Percentiles rank a stretch among this genome's conserved stretches.
These are phyloP conservation scores for Schoenoplectus triqueter DNA, from an alignment of 202 grass and related monocot genomes.

Conservation along the genomic window DNA sequence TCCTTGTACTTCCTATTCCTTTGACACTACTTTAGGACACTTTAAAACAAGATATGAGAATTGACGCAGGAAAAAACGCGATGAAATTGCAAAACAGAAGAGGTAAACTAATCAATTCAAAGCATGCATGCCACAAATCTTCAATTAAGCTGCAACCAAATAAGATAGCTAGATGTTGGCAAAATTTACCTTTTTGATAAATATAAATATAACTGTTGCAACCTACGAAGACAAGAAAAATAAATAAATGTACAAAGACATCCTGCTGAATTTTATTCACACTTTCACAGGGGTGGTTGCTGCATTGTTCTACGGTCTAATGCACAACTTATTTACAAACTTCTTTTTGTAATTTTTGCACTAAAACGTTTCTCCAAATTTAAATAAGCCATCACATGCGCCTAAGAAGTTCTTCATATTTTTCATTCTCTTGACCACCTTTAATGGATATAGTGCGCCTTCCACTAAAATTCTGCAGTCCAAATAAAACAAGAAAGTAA, in stretches of 20 bases:
- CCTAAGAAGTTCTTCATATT: not conserved
- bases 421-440: constrained; percentile 9
- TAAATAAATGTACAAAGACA: constrained; percentile 32
- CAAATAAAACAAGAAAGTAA: constrained; percentile 3
- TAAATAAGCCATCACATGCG: constrained; percentile 24
- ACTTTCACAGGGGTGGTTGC: constrained; percentile 36
- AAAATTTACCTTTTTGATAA: constrained; percentile 26
- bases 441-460: constrained; percentile 26
- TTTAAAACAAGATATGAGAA: too few relatives aligned
- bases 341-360: constrained; percentile 15
- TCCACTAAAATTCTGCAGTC: constrained; percentile 23
- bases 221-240: constrained; percentile 16
- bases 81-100: not conserved
- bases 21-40: too few relatives aligned
- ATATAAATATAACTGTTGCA: constrained; percentile 20
- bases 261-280: constrained; percentile 32
- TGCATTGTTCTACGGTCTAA: constrained; percentile 40
- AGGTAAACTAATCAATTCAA: constrained; percentile 3
- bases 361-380: constrained; percentile 23
- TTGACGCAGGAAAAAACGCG: too few relatives aligned
- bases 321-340: constrained; percentile 32
- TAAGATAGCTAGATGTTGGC: not conserved
- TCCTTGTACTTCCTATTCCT: too few relatives aligned
- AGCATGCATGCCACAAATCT: not conserved
- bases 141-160: not conserved